Percentiles rank a stretch among this genome's conserved stretches.
phyloP scores from a whole-genome alignment of 306 rosid genomes.

The Senna tora region DNA sequence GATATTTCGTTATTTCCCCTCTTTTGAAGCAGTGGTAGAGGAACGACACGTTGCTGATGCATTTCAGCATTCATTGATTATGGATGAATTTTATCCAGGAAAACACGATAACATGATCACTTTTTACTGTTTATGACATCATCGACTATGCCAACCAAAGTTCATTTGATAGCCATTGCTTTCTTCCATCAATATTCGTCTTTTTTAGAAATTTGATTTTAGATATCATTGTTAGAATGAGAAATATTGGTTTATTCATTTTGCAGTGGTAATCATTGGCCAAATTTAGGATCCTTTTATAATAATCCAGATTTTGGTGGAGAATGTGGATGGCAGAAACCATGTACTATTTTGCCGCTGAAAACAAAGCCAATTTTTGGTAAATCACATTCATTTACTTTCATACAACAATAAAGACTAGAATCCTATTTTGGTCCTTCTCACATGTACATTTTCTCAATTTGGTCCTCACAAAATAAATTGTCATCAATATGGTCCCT shows the following conservation, averaged over 20 bases:
- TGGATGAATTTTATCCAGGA: no score
- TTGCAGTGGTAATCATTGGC: conserved; percentile 85
- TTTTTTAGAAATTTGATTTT: neutral
- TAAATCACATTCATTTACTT: conserved; percentile 33
- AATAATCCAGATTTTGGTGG: conserved; percentile 80
- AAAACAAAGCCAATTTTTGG: conserved; percentile 88
- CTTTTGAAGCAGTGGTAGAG: no score
- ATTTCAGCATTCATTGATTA: no score
- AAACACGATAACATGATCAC: no score
- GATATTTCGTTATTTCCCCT: no score
- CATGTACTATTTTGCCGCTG: conserved; percentile 78
- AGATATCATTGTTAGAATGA: neutral
- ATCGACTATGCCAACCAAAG: conserved; percentile 77
- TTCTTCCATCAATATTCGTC: neutral
- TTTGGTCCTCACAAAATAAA: no score
- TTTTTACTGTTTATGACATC: no score
- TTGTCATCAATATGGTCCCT: no score
- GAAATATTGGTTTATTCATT: conserved; percentile 24
- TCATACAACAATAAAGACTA: conserved; percentile 13
- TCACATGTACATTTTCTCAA: no score
- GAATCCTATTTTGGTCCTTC: no score
- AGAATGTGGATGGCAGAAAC: conserved; percentile 86
- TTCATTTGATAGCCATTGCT: conserved; percentile 30
- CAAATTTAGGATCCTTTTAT: conserved; percentile 71
- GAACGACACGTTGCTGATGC: no score